phyloP scores from a whole-genome alignment of 352 stramenopile genomes.

The Globisporangium nunn region DNA sequence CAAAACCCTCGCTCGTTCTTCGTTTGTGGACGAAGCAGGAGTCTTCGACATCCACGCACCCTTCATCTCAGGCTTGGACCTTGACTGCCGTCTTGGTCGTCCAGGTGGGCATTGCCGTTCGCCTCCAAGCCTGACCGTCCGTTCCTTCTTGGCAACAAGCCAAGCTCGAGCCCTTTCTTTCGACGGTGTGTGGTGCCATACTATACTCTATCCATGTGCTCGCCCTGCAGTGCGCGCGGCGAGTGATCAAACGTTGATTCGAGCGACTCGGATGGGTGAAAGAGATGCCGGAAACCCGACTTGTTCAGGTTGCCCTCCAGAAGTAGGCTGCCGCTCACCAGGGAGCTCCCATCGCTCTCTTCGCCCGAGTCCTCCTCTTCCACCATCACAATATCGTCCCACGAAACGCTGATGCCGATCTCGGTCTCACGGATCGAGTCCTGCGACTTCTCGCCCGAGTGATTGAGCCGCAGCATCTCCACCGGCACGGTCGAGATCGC shows the following conservation, averaged over 20 bases:
- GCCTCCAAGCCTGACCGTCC: too few species aligned
- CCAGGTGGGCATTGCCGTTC: too few species aligned
- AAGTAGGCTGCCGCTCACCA: slow-evolving; percentile 42
- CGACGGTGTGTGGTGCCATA: neutral
- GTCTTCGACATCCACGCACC: too few species aligned
- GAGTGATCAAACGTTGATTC: slow-evolving; percentile 7
- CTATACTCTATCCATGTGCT: slow-evolving; percentile 73
- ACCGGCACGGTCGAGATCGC: slow-evolving; percentile 37
- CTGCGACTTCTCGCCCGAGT: slow-evolving; percentile 54
- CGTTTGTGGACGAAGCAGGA: too few species aligned
- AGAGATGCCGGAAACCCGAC: slow-evolving; percentile 47
- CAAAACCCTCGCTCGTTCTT: neutral
- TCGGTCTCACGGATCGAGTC: slow-evolving; percentile 84
- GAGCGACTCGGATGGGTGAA: slow-evolving; percentile 34
- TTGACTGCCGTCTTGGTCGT: too few species aligned
- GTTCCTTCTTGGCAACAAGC: neutral
- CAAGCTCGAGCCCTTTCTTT: neutral
- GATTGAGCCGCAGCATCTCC: slow-evolving; percentile 54
- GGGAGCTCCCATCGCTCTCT: slow-evolving; percentile 19
- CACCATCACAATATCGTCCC: slow-evolving; percentile 70
- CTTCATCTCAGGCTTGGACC: too few species aligned
- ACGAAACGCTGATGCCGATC: slow-evolving; percentile 55
- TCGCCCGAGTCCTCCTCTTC: slow-evolving; percentile 43
- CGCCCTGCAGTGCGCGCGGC: slow-evolving; percentile 27
- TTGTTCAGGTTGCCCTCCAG: slow-evolving; percentile 53